phyloP scores from a whole-genome alignment of 1,284 basidiomycete species.

The Ceratobasidium sp. region DNA sequence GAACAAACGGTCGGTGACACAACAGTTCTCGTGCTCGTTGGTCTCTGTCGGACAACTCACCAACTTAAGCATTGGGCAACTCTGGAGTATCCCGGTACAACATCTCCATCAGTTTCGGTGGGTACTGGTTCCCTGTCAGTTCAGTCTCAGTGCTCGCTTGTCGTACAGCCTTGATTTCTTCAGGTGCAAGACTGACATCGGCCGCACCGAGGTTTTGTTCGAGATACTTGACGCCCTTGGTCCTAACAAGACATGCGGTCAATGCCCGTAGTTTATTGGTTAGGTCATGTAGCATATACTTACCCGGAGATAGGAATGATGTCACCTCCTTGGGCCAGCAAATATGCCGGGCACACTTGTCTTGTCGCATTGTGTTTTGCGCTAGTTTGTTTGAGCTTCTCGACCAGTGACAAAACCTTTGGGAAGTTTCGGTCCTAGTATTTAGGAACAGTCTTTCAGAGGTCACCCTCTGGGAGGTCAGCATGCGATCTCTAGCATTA shows the following conservation, averaged over 20 bases:
- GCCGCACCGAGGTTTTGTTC: slow-evolving; percentile 59
- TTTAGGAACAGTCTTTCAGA: slow-evolving; percentile 39
- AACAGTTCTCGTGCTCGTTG: too few relatives aligned
- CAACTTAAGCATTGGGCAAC: not conserved
- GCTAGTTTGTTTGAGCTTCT: slow-evolving; percentile 60
- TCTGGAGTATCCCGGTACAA: slow-evolving; percentile 36
- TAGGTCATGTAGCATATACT: not conserved
- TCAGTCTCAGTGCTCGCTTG: slow-evolving; percentile 56
- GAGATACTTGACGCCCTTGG: slow-evolving; percentile 54
- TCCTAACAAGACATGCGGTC: not conserved
- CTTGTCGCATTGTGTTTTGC: slow-evolving; percentile 53
- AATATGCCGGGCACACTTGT: slow-evolving; percentile 60
- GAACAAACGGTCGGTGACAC: too few relatives aligned
- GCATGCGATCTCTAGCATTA: slow-evolving; percentile 15
- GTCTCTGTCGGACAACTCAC: not conserved
- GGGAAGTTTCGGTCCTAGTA: slow-evolving; percentile 65
- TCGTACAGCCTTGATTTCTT: slow-evolving; percentile 57
- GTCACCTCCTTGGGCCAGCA: slow-evolving; percentile 54
- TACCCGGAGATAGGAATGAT: slow-evolving; percentile 56
- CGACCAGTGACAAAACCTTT: slow-evolving; percentile 65
- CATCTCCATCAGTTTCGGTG: slow-evolving; percentile 17
- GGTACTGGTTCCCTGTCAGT: slow-evolving; percentile 15
- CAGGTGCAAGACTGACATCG: slow-evolving; percentile 55
- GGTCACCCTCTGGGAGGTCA: slow-evolving; percentile 51
- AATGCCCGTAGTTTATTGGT: not conserved